Base-by-base conservation (phyloP, 495 filamentous ascomycete genomes). In the Cairneyella variabilis region DNA sequence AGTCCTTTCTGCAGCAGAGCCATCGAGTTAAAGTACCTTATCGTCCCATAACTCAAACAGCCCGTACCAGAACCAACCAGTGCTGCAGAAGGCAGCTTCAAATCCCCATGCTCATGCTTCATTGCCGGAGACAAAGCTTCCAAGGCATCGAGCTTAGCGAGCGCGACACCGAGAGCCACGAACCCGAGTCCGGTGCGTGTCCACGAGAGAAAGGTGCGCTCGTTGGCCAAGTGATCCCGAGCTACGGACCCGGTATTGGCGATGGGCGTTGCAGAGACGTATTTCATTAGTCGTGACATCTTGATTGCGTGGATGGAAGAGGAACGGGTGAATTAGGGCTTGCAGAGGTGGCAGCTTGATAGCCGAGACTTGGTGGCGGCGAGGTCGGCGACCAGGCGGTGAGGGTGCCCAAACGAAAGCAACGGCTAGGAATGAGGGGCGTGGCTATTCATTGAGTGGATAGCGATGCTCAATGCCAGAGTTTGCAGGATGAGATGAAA, bases 191-290 rank as follows among this genome's bases (percentile, higher is more conserved):
- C 75, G 40, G 73, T 76, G 16, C 76, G 70, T 2, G 70, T 72
- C 76, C 74, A 79, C 38, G 76, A 71, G 10, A 80, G 69, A 56
- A 76, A 79, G n/a, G 77, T 80, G 2, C 77, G 72, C 62, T 80
- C 77, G 55, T 72, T 73, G 53, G 77, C 75, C 28, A 76, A 70
- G 51, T 79, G 72, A 59, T 79, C 75, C 49, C 75, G 74, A 5
- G 76, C 68, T 34, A 62, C 42, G 12, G 20, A 38, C 1, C 55
- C 55, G 18, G 55, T 51, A 20, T 58, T 58, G 48, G 55, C 55
- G 25, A 58, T 58, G 20, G 55, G 48, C 17, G n/a, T 32, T 20
- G 54, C 0, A 10, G 14, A 38, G 28, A 56, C 28, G 38, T 23
- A 37, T 25, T 50, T 50, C 26, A 51, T 12, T 16, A 56, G 8